Evolutionary conservation across 2,329 filamentous ascomycete genomes (phyloP).

Genomic region (Pseudocercospora fijiensis): DNA sequence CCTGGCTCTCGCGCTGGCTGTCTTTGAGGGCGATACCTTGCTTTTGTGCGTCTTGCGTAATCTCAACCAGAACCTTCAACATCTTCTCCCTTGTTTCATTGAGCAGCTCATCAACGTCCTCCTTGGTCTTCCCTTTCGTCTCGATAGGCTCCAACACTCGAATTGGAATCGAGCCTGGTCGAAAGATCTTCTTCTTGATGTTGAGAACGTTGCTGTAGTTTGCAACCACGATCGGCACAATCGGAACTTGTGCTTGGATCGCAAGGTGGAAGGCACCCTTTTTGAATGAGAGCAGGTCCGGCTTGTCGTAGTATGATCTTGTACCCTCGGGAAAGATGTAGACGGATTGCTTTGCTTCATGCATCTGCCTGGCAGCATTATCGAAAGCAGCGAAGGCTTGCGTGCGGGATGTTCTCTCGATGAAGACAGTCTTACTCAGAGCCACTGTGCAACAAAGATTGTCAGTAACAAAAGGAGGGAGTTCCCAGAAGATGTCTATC

Average conservation of each 20-base stretch:
- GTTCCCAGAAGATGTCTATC: background rate
- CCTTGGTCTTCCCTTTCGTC: slow-evolving; percentile 68
- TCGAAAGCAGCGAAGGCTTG: slow-evolving; percentile 83
- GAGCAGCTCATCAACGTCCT: slow-evolving; percentile 75
- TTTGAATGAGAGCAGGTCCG: slow-evolving; percentile 89
- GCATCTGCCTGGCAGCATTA: slow-evolving; percentile 78
- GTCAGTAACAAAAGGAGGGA: slow-evolving; percentile 7
- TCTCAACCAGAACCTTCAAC: slow-evolving; percentile 58
- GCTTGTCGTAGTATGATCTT: slow-evolving; percentile 79
- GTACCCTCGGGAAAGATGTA: slow-evolving; percentile 93
- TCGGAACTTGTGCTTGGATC: slow-evolving; percentile 87
- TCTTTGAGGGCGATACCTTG: slow-evolving; percentile 27
- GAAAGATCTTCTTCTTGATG: slow-evolving; percentile 45
- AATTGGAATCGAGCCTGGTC: slow-evolving; percentile 56
- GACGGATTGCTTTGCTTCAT: slow-evolving; percentile 63
- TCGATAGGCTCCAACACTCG: slow-evolving; percentile 77
- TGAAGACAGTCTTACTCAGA: slow-evolving; percentile 87
- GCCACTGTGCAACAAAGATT: slow-evolving; percentile 53
- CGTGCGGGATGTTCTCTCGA: slow-evolving; percentile 82
- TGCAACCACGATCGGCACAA: slow-evolving; percentile 71
- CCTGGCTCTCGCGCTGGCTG: slow-evolving; percentile 8
- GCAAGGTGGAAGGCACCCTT: slow-evolving; percentile 98
- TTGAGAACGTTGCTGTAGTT: slow-evolving; percentile 53
- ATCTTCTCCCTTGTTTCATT: slow-evolving; percentile 69
- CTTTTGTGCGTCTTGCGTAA: slow-evolving; percentile 39